A percentile compares a stretch with the other conserved stretches of the same genome.
phyloP scores from a whole-genome alignment of 768 basidiomycete genomes.

The Leccinum variicolor region DNA sequence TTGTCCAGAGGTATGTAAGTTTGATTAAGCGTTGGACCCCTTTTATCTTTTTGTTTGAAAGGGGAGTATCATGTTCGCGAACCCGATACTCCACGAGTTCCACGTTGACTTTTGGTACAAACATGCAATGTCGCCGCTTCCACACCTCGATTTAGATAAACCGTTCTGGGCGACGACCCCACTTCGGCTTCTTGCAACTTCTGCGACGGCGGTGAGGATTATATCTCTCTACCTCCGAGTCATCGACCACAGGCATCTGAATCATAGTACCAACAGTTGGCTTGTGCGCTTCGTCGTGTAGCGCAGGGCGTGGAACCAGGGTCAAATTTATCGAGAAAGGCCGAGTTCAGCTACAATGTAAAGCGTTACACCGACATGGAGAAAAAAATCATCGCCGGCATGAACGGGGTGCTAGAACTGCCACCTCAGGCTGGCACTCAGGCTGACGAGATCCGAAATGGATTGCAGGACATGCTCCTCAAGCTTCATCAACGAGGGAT shows the following conservation, averaged over 20 bases:
- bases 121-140: not conserved
- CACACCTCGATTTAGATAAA: not conserved
- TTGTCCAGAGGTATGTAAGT: not conserved
- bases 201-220: not conserved
- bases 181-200: not conserved
- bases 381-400: not conserved
- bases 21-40: not conserved
- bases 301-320: not conserved
- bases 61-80: not conserved
- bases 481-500: not conserved
- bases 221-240: not conserved
- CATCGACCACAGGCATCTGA: not conserved
- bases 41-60: not conserved
- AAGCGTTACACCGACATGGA: not conserved
- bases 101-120: not conserved
- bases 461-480: not conserved
- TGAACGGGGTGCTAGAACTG: not conserved
- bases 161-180: not conserved
- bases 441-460: too few species aligned
- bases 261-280: not conserved
- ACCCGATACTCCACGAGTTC: not conserved
- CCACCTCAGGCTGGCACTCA: too few species aligned
- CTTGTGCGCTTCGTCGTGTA: not conserved
- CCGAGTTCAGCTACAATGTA: not conserved
- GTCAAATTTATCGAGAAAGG: too few species aligned